A percentile compares a stretch with the other conserved stretches of the same genome.
phyloP scores from a whole-genome alignment of 257 asterid genomes.

The Rauvolfia tetraphylla region DNA sequence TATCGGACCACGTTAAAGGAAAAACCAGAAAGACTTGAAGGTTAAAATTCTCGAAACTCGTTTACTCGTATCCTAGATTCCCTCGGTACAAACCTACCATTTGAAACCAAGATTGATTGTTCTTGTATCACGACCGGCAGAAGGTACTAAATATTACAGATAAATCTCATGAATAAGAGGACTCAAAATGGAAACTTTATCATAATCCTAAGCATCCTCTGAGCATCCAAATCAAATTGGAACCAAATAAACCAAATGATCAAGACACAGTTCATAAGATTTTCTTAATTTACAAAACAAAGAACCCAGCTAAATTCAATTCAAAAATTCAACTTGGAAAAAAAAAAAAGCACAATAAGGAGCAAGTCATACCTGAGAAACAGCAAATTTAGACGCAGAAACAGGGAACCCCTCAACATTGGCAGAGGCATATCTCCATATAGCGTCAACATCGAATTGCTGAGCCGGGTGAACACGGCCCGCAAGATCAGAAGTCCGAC shows the following conservation, averaged over 20 bases:
- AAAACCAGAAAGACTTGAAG: not conserved
- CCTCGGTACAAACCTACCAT: not conserved
- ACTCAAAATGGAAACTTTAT: not conserved
- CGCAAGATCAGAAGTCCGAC: slow-evolving; percentile 58
- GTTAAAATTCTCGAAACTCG: not conserved
- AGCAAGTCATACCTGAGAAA: slow-evolving; percentile 62
- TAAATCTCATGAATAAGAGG: not conserved
- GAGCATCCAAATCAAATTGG: not conserved
- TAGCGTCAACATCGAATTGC: slow-evolving; percentile 48
- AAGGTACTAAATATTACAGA: not conserved
- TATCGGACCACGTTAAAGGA: not conserved
- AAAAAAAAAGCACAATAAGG: not conserved
- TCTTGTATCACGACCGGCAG: not conserved
- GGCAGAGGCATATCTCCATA: slow-evolving; percentile 52
- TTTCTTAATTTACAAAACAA: not conserved
- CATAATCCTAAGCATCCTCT: not conserved
- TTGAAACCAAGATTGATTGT: not conserved
- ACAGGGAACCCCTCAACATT: slow-evolving; percentile 72
- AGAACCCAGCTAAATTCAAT: not conserved
- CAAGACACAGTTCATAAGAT: not conserved
- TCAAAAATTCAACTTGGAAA: not conserved
- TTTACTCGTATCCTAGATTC: not conserved
- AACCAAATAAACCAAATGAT: not conserved
- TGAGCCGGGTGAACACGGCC: slow-evolving; percentile 70
- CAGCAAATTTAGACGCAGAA: slow-evolving; percentile 38